Percentiles rank a stretch among this genome's conserved stretches.
These are phyloP conservation scores for Royoungia palumana DNA, from an alignment of 768 basidiomycete species.

Conservation along the genomic window DNA sequence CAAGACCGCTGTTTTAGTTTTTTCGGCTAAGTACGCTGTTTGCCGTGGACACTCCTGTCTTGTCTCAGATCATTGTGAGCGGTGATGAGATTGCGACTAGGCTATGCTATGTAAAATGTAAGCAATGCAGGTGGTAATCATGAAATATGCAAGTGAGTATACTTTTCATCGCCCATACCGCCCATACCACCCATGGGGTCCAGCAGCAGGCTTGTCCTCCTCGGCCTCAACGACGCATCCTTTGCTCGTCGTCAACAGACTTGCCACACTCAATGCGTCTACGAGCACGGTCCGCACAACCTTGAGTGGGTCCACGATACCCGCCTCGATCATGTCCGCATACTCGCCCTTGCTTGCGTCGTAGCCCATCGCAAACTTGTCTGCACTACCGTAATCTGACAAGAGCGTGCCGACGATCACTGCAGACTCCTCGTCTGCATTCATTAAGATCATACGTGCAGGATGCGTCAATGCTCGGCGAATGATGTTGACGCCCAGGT, in stretches of 20 bases:
- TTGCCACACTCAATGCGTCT: slow-evolving; percentile 92
- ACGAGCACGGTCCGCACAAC: slow-evolving; percentile 92
- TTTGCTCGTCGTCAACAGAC: slow-evolving; percentile 90
- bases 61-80: slow-evolving; percentile 7
- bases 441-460: slow-evolving; percentile 82
- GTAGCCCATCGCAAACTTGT: slow-evolving; percentile 86
- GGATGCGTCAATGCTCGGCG: slow-evolving; percentile 81
- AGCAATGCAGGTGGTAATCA: slow-evolving; percentile 10
- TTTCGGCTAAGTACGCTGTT: background rate
- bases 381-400: slow-evolving; percentile 59
- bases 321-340: slow-evolving; percentile 89
- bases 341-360: slow-evolving; percentile 91
- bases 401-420: slow-evolving; percentile 91
- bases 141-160: slow-evolving; percentile 1
- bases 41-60: background rate
- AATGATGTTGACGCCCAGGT: slow-evolving; percentile 92
- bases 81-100: slow-evolving; percentile 26
- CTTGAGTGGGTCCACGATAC: slow-evolving; percentile 95
- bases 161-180: slow-evolving; percentile 14
- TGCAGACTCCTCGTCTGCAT: slow-evolving; percentile 91
- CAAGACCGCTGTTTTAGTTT: background rate
- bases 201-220: slow-evolving; percentile 62
- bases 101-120: slow-evolving; percentile 12
- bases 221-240: slow-evolving; percentile 89
- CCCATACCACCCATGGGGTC: slow-evolving; percentile 60